phyloP scores from a whole-genome alignment of 2,329 filamentous ascomycete species.

The Tolypocladium sp. region DNA sequence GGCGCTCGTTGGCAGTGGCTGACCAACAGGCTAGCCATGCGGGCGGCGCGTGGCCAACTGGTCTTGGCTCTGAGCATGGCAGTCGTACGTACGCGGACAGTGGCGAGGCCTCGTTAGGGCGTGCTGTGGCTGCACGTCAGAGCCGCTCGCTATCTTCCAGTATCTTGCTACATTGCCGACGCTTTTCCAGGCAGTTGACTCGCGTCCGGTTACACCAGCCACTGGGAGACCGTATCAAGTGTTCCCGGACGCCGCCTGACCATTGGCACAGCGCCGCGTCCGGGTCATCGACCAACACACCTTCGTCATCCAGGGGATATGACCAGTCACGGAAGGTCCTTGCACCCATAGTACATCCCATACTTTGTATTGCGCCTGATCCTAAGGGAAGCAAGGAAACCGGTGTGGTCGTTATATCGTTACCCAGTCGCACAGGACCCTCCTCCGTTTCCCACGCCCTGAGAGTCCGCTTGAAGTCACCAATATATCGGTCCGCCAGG shows the following conservation, averaged over 20 bases:
- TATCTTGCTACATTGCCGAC: background rate
- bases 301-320: background rate
- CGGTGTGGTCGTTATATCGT: background rate
- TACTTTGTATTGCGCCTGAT: background rate
- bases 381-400: background rate
- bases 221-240: background rate
- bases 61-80: too few relatives aligned
- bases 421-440: background rate
- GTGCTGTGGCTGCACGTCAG: background rate
- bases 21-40: background rate
- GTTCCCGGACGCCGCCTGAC: background rate
- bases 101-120: background rate
- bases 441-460: background rate
- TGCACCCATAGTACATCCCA: background rate
- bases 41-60: background rate
- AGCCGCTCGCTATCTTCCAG: background rate
- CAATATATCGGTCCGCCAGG: background rate
- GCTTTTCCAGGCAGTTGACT: background rate
- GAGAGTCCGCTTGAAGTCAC: background rate
- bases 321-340: background rate
- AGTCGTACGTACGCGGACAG: background rate
- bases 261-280: background rate
- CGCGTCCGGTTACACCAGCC: background rate
- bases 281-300: background rate
- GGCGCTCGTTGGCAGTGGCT: background rate